These are phyloP conservation scores for Ogataea ganodermae DNA, from an alignment of 805 yeast genomes.

Conservation along the genomic window DNA sequence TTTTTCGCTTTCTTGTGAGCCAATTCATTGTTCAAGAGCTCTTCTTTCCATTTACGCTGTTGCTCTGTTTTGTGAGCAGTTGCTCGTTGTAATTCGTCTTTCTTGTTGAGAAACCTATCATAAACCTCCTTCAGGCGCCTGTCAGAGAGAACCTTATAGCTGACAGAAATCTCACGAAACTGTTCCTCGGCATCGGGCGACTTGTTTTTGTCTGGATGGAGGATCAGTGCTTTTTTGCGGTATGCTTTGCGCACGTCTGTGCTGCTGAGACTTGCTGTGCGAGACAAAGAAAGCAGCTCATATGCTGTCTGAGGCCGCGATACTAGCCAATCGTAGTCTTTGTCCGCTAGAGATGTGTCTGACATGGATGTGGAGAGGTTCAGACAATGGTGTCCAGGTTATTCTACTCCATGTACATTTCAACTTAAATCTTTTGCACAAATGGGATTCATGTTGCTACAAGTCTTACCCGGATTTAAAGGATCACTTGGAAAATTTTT, in stretches of 20 bases:
- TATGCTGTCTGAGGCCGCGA: slow-evolving; percentile 20
- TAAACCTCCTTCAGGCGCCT: slow-evolving; percentile 23
- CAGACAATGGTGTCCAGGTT: background rate
- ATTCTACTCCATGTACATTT: background rate
- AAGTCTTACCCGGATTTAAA: background rate
- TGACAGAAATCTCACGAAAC: slow-evolving; percentile 32
- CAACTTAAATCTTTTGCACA: background rate
- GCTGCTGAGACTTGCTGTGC: background rate
- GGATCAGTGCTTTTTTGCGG: slow-evolving; percentile 32
- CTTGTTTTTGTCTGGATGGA: slow-evolving; percentile 40
- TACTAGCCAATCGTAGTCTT: slow-evolving; percentile 26
- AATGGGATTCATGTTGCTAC: background rate
- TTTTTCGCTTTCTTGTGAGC: slow-evolving; percentile 22
- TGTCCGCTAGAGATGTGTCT: slow-evolving; percentile 12
- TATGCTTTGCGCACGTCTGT: slow-evolving; percentile 32
- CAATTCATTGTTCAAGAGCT: slow-evolving; percentile 35
- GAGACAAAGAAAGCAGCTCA: slow-evolving; percentile 15
- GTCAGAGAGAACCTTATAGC: slow-evolving; percentile 28
- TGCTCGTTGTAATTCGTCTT: slow-evolving; percentile 1
- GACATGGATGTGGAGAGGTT: background rate
- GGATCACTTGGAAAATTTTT: background rate
- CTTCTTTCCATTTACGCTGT: slow-evolving; percentile 26
- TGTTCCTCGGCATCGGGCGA: slow-evolving; percentile 28
- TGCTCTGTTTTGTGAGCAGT: slow-evolving; percentile 13
- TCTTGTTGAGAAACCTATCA: slow-evolving; percentile 20